Evolutionary conservation across 1,284 basidiomycete genomes (phyloP), one percentile per base, ranked within the genome.

Genomic region (Uromyces viciae-fabae): DNA sequence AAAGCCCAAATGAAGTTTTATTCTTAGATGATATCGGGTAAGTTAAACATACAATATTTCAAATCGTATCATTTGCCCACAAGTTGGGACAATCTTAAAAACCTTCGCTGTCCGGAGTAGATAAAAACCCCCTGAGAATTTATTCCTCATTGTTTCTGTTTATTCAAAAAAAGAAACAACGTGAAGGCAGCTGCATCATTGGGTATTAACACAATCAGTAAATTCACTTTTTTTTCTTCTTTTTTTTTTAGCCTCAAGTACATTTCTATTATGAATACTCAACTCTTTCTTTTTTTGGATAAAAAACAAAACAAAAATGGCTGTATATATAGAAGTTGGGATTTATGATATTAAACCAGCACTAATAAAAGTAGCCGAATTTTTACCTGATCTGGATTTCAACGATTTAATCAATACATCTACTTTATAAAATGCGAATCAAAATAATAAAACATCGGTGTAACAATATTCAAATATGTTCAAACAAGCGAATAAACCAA

Each of bases 1-100:
- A 54, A 74, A 83, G 64, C 81, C 84, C n/a, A 75, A 84, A 19
- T 84, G 68, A 86, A 74, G 83, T 84, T 0, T 83, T 87, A 40
- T 87, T 87, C 72, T 82, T 87, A 25, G 86, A 87, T 82, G 86
- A 87, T 71, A 85, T 87, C 46, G 86, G 86, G 17, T 82, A 8
- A 74, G 60, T 52, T 5, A 73, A 38, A 38, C 46, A 40, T 72
- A 11, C 73, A 42, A 76, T 62, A 11, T 46, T 66, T 69, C 22
- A 15, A 31, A 56, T 7, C 17, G 33, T 19, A 71, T 14, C 17
- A 68, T 31, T 31, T 72, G 31, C 46, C 33, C 19, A 40, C 25
- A 22, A 5, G 46, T 69, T 9, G 9, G 25, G 36, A 69, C 25
- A 14, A 54, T 7, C 15, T 28, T 3, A 8, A 1, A 31, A 22